Evolutionary conservation across 2,329 filamentous ascomycete species (phyloP), one percentile per base, ranked within the genome.

Genomic region (Emergomyces pasteurianus): DNA sequence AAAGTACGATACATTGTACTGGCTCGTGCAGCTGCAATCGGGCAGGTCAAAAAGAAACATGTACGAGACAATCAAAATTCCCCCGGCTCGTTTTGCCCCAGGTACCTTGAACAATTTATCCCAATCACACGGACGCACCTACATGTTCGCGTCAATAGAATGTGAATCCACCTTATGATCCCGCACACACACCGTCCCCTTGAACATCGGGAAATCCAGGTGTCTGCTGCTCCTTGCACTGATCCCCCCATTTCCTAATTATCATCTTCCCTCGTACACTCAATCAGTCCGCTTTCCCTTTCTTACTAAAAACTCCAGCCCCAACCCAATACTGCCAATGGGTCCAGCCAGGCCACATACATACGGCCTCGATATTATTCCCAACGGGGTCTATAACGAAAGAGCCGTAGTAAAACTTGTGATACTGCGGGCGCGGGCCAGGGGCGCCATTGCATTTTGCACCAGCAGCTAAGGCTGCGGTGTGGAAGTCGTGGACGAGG

Each of bases 361-460:
- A 73, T 12, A 80, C 72, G 58, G 74, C 74, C 69, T 83, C 81
- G 52, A 82, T 75, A 64, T 83, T 83, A 65, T 82, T 82, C 0
- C 80, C 80, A 3, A 73, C 69, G 1, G 79, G 78, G 65, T 82
- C 80, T 47, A 75, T 67, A 6, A 82, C 72, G 69, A 79, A 83
- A 0, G 80, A 78, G 1, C 68, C 80, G 58, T 81, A 83, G 67
- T 82, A 83, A 6, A 72, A 71, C 16, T 74, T 66, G 52, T 73
- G 72, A 65, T 81, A 82, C 16, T 79, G 68, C 3, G 73, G 61
- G 49, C 79, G 69, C 14, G 73, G 38, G 0, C 80, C 81, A 0
- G 81, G 80, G 18, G 73, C 68, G 3, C 81, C 81, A 64, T 82
- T 82, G 65, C 77, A 75, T 38, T 71, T 75, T 2, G 72, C 80